Evolutionary conservation across 768 basidiomycete species (phyloP).

Genomic region (Tulasnella sp.): DNA sequence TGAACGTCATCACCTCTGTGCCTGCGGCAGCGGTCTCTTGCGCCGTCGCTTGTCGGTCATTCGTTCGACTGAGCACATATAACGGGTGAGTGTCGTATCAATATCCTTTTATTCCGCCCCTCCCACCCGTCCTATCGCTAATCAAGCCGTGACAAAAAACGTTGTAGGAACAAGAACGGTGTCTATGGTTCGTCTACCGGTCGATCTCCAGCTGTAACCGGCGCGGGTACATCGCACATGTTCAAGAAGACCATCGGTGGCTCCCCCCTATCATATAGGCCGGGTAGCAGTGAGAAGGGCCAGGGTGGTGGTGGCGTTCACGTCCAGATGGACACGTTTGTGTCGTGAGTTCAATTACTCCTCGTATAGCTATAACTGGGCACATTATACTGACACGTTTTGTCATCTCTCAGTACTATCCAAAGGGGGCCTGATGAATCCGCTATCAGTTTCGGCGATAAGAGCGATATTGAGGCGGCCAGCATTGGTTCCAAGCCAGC

Average conservation of each 20-base stretch:
- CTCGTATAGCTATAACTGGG: no score
- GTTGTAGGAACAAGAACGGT: not conserved
- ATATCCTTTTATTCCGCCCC: not conserved
- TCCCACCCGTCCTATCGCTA: not conserved
- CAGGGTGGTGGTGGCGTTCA: not conserved
- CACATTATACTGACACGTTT: no score
- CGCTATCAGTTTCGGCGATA: no score
- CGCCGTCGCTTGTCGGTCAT: slow-evolving; percentile 21
- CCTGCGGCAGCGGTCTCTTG: slow-evolving; percentile 16
- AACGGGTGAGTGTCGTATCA: not conserved
- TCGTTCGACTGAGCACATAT: slow-evolving; percentile 18
- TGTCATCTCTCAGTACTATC: no score
- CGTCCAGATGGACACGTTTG: slow-evolving; percentile 14
- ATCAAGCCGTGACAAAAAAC: not conserved
- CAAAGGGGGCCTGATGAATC: no score
- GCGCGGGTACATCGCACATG: no score
- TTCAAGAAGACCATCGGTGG: no score
- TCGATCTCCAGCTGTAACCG: no score
- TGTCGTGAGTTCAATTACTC: not conserved
- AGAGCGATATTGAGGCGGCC: no score
- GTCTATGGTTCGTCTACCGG: not conserved
- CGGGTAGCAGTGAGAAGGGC: not conserved
- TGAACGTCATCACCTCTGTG: slow-evolving; percentile 19
- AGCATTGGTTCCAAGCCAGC: no score
- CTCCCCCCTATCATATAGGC: no score